Percentiles rank a stretch among this genome's conserved stretches.
Evolutionary conservation across 1,139 yeast genomes (phyloP).

Genomic region (Sugiyamaella pinicola): DNA sequence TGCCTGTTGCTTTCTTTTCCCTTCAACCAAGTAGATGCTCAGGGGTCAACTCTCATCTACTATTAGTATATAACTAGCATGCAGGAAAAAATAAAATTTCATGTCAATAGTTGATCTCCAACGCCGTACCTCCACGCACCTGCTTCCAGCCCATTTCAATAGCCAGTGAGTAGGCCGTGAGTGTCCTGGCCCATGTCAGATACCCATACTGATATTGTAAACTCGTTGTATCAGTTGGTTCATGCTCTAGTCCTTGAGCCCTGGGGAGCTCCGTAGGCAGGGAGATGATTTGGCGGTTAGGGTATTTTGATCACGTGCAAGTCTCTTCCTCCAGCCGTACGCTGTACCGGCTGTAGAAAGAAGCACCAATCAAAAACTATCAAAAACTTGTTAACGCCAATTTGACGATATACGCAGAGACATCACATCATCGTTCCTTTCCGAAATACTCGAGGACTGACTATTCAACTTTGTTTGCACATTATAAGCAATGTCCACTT

Average conservation of each 20-base stretch:
- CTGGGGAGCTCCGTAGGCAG: no score
- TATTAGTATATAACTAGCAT: neutral
- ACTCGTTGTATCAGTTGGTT: no score
- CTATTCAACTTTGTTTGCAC: neutral
- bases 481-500: slow-evolving; percentile 60
- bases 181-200: no score
- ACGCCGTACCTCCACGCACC: neutral
- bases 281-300: neutral
- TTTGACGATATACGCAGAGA: neutral
- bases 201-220: no score
- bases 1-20: neutral
- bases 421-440: neutral
- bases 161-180: no score
- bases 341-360: neutral
- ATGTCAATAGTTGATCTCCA: neutral
- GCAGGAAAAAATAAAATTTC: slow-evolving; percentile 3
- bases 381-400: slow-evolving; percentile 2
- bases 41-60: no score
- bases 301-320: neutral
- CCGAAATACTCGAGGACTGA: no score
- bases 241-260: no score
- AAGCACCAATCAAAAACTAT: slow-evolving; percentile 6
- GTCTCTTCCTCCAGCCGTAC: slow-evolving; percentile 6
- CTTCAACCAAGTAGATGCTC: neutral
- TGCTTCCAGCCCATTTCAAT: no score